Percentiles rank a stretch among this genome's conserved stretches.
phyloP scores from a whole-genome alignment of 179 eudicot species.

The Vitellaria paradoxa region DNA sequence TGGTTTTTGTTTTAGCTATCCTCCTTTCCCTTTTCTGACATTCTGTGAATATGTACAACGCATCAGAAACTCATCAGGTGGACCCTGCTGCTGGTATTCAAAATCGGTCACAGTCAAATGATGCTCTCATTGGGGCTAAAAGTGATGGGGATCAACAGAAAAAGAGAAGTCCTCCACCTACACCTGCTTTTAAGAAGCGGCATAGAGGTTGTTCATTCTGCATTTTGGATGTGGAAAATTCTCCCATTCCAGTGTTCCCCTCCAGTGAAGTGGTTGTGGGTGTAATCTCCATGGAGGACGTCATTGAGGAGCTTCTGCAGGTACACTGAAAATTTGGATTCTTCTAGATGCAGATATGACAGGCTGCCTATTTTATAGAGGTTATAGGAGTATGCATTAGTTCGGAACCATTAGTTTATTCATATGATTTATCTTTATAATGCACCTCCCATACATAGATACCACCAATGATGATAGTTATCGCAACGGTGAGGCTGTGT shows the following conservation, averaged over 20 bases:
- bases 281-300: slow-evolving; percentile 93
- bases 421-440: slow-evolving; percentile 7
- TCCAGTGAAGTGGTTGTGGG: slow-evolving; percentile 74
- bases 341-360: background rate
- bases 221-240: slow-evolving; percentile 74
- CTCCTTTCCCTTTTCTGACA: background rate
- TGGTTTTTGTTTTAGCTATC: background rate
- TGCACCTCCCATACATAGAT: background rate
- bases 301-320: slow-evolving; percentile 97
- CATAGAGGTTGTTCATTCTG: slow-evolving; percentile 95
- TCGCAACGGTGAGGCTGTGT: background rate
- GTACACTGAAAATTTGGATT: slow-evolving; percentile 32
- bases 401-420: background rate
- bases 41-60: background rate
- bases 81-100: slow-evolving; percentile 13
- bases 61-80: slow-evolving; percentile 24
- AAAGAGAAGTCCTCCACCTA: slow-evolving; percentile 55
- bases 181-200: slow-evolving; percentile 74
- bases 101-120: slow-evolving; percentile 27
- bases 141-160: slow-evolving; percentile 39
- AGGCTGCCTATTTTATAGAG: background rate
- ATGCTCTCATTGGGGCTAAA: slow-evolving; percentile 28
- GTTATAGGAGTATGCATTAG: background rate
- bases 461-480: background rate
- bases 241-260: slow-evolving; percentile 74